Base-by-base conservation (phyloP, 1,139 yeast species). In the Debaryomycetaceae sp. region DNA sequence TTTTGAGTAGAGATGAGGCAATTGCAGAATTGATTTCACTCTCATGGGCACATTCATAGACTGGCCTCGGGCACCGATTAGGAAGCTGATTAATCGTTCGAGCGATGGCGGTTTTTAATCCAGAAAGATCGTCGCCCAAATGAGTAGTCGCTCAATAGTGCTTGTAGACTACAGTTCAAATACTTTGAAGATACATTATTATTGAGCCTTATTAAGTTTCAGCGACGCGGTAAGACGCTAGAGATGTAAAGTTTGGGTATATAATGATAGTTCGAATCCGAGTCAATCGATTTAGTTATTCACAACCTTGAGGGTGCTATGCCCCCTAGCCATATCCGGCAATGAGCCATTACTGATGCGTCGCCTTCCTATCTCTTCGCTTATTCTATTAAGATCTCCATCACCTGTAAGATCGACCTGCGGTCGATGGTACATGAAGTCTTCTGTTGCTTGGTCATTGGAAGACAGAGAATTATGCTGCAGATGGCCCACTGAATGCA, bases 341-440 rank as follows among this genome's bases (percentile, higher is more conserved):
- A 84, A 66, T n/a, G 87, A 81, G 6, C 87, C 85, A 51, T 83
- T 80, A 59, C 88, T 82, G 52, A 84, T 75, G 49, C 87, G 70
- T 54, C 76, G 71, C 65, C 67, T 75, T 51, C 80, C 70, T 55
- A 64, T 62, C 52, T 70, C 76, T 57, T 40, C 39, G n/a, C 41
- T 37, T n/a, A 36, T 39, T 14, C 36, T 41, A 35, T 24, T 24
- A 17, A 33, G 24, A 9, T 36, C 20, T 6, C 37, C 56, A 49
- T 42, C 58, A 50, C 38, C 51, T 22, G 59, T 50, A 47, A 41
- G 54, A 51, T 47, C 48, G 24, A 45, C 42, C 24, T 42, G 45
- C 9, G 43, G 42, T 7, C 40, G 50, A 23, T 53, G 50, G 38
- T 51, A 52, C 11, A 27, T 27, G 31, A 8, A 27, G 11, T 27